Evolutionary conservation across 225 moss, liverwort and hornwort genomes (phyloP).

Genomic region (Straminergon stramineum): DNA sequence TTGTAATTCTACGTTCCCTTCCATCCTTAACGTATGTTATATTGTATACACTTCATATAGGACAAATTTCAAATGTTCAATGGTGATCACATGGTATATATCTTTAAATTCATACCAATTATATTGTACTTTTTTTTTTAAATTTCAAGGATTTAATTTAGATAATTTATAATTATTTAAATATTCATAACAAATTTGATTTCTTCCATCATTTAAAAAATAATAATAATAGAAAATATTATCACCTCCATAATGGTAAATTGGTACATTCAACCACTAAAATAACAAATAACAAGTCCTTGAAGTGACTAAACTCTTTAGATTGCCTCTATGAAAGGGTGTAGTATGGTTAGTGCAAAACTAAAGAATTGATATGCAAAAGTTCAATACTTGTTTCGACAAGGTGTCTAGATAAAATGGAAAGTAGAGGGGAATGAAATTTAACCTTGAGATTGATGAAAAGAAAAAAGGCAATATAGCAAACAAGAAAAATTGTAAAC

Average conservation of each 20-base stretch:
- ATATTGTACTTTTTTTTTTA: too few species aligned
- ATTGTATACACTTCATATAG: background rate
- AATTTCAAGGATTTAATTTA: background rate
- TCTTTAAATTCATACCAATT: too few species aligned
- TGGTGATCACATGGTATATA: too few species aligned
- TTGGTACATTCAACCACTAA: background rate
- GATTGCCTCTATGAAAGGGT: fast-evolving
- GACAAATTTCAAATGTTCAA: background rate
- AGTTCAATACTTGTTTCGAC: background rate
- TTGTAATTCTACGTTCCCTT: background rate
- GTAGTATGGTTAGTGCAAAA: background rate
- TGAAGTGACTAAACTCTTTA: background rate
- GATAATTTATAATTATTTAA: too few species aligned
- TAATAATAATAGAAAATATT: background rate
- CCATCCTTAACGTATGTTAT: background rate
- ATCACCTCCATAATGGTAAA: background rate
- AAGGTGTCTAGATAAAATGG: background rate
- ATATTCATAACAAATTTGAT: background rate
- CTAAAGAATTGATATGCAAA: background rate
- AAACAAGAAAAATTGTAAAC: background rate
- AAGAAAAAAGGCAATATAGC: background rate
- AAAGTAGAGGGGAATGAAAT: background rate
- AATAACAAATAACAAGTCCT: background rate
- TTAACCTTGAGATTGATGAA: background rate
- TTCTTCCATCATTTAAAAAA: too few species aligned